Evolutionary conservation across 352 stramenopile genomes (phyloP), one percentile per base, ranked within the genome.

Genomic region (Globisporangium lucens): DNA sequence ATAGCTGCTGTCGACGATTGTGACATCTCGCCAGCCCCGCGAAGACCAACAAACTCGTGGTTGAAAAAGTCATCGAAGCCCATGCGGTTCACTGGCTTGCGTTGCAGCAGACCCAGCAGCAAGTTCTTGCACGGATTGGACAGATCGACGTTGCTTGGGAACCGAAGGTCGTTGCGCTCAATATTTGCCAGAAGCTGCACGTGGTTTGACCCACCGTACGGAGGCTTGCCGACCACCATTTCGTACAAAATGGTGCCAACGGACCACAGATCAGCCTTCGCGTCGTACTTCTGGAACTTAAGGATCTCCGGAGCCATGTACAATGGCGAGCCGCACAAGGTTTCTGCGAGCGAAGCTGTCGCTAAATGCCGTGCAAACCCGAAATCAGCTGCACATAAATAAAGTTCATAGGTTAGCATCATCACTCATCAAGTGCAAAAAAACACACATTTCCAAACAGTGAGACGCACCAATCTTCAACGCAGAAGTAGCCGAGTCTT

Each of bases 301-400:
- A 99, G 84, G 72, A 99, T 98, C 83, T 99, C 97, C 7, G 97
- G 97, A 22, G 97, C 97, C 97, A 99, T 99, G 72, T 99, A 99
- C 49, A 99, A 70, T 17, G 97, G 97, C 20, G 89, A 97, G 0
- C 97, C 97, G 69, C 95, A 99, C 41, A 99, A 85, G 7, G 95
- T 99, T 80, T 99, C 96, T 6, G 97, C 97, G 71, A 99, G 81
- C 1, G 93, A 96, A 4, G 93, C 78, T 15, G 87, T 89, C 35
- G 89, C 89, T 59, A 99, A 77, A 74, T 98, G 95, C 22, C 96
- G 74, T 3, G 97, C 97, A 81, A 99, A 99, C 7, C 97, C 97
- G 91, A 99, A 99, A 73, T 99, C 96, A 9, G 95, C 96, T 85
- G 56, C 36, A 46, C 47, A 41, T 47, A 53, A 65, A 35, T 61